These are phyloP conservation scores for Acephala macrosclerotiorum DNA, from an alignment of 2,329 filamentous ascomycete species.

Conservation along the genomic window DNA sequence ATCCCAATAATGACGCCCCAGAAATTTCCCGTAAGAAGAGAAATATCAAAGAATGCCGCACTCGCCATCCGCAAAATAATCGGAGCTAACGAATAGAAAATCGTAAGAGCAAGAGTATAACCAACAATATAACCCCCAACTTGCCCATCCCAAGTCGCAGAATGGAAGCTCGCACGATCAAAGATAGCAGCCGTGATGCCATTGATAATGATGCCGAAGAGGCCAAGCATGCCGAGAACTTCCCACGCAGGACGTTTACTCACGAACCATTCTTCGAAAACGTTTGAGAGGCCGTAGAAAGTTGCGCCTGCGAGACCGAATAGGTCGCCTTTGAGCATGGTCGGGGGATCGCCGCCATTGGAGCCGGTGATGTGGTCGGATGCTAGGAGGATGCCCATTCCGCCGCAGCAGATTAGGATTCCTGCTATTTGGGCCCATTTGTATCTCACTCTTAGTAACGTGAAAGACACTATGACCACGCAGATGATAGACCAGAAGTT, in stretches of 20 bases:
- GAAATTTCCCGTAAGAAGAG: constrained; percentile 91
- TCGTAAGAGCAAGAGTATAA: constrained; percentile 81
- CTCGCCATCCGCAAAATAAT: constrained; percentile 88
- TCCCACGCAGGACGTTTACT: constrained; percentile 88
- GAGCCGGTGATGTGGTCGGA: constrained; percentile 84
- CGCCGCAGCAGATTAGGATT: constrained; percentile 89
- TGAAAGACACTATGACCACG: constrained; percentile 85
- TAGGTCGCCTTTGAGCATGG: constrained; percentile 88
- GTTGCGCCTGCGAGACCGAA: constrained; percentile 90
- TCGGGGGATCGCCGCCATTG: constrained; percentile 71
- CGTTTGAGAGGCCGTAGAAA: constrained; percentile 90
- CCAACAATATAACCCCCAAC: constrained; percentile 87
- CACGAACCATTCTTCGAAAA: constrained; percentile 94
- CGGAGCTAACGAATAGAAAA: constrained; percentile 90
- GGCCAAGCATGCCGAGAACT: constrained; percentile 87
- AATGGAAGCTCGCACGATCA: constrained; percentile 76
- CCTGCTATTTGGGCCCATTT: constrained; percentile 84
- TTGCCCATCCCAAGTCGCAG: constrained; percentile 68
- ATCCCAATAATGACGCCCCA: constrained; percentile 96
- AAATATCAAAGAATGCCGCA: constrained; percentile 97
- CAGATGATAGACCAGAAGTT: constrained; percentile 99
- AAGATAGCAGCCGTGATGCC: constrained; percentile 92
- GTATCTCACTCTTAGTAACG: constrained; percentile 87
- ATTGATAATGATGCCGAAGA: constrained; percentile 91
- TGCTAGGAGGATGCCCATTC: constrained; percentile 84